Evolutionary conservation across 1,284 basidiomycete genomes (phyloP), one percentile per base, ranked within the genome.

Genomic region (Rhizoctonia solani): DNA sequence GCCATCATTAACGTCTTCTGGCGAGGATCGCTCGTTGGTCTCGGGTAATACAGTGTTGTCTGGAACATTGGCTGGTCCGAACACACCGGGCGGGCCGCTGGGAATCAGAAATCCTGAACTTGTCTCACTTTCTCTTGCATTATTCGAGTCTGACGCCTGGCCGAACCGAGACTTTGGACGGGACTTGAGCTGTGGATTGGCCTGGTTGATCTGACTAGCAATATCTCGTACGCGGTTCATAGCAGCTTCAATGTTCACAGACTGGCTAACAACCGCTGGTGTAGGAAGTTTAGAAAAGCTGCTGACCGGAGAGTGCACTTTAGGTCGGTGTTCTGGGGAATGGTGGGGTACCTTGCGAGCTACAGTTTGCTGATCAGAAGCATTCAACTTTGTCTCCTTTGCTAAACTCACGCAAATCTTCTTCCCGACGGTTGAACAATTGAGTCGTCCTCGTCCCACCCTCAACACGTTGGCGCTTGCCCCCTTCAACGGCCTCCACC

Each of bases 341-440:
- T 29, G 37, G 29, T 65, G 61, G 16, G 61, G 61, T n/a, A 54
- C 23, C 34, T 65, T 65, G 32, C 61, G 61, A 44, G 61, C 61
- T 65, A 29, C n/a, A 32, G 8, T 47, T 52, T 6, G 25, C 11
- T 27, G 4, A 27, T 52, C 23, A 52, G 49, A 9, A 13, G 14
- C 44, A 9, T 21, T 9, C 23, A 52, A 52, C 23, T 6, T 27
- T 5, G 6, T 25, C 8, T 21, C 5, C 23, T 9, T n/a, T n/a
- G n/a, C n/a, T n/a, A n/a, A n/a, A 65, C 61, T 65, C 13, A 65
- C 61, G 32, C 21, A 53, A 41, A 30, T 65, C 61, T 6, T 44
- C 47, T 16, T 65, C 61, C 23, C 23, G 19, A n/a, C 50, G 61
- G 21, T 44, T 34, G 21, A 54, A 54, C 16, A 25, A 32, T 21